Evolutionary conservation across 2,329 filamentous ascomycete genomes (phyloP).

Genomic region (Arthrobotrys pseudoclavata): DNA sequence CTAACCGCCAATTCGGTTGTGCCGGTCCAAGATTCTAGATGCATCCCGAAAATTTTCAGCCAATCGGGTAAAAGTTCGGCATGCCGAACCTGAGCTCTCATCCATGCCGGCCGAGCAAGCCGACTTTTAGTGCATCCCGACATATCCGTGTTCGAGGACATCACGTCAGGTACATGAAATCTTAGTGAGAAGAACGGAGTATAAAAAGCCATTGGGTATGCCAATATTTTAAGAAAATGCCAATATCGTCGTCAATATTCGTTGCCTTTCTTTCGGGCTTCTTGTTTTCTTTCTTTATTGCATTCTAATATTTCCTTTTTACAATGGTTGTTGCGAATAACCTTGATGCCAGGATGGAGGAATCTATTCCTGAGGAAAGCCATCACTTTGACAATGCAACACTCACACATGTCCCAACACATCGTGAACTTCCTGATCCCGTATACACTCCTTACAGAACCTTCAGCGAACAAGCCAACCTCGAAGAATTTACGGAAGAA

Average conservation of each 20-base stretch:
- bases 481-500: constrained; percentile 78
- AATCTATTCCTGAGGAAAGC: constrained; percentile 16
- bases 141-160: not conserved
- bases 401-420: constrained; percentile 39
- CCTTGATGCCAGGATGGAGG: constrained; percentile 22
- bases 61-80: constrained; percentile 16
- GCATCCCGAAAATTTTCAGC: constrained; percentile 8
- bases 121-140: constrained; percentile 38
- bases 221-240: not conserved
- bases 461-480: constrained; percentile 73
- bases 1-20: constrained; percentile 49
- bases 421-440: constrained; percentile 33
- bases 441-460: constrained; percentile 75
- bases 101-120: constrained; percentile 15
- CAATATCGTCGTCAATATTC: constrained; percentile 12
- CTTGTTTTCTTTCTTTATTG: constrained; percentile 7
- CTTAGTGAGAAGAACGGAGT: constrained; percentile 8
- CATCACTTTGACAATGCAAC: constrained; percentile 40
- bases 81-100: constrained; percentile 22
- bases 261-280: not conserved
- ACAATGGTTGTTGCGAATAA: constrained; percentile 8
- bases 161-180: constrained; percentile 13
- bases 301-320: constrained; percentile 1
- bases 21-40: constrained; percentile 34
- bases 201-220: constrained; percentile 27